Evolutionary conservation across 495 filamentous ascomycete genomes (phyloP).

Genomic region (Penicillium salamii): DNA sequence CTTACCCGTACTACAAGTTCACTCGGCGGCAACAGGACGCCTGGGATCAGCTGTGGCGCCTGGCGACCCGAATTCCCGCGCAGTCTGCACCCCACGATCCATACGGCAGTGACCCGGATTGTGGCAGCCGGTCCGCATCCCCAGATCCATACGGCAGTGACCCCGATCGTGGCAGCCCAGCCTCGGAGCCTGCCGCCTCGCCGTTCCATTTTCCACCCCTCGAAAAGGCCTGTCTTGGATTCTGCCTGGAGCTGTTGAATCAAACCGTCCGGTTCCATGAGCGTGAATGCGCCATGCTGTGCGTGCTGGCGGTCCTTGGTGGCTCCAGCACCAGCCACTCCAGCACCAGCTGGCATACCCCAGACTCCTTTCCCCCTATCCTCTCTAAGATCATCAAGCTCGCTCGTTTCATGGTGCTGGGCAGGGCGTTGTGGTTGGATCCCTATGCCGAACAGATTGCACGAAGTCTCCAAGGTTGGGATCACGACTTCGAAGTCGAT

Average conservation of each 20-base stretch:
- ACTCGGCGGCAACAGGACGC: background rate
- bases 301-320: slow-evolving; percentile 1
- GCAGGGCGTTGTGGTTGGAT: slow-evolving; percentile 10
- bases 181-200: too few relatives aligned
- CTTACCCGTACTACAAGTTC: background rate
- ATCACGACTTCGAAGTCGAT: background rate
- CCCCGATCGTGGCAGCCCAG: too few relatives aligned
- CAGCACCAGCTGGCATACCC: background rate
- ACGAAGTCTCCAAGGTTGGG: background rate
- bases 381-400: slow-evolving; percentile 9
- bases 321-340: too few relatives aligned
- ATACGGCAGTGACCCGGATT: too few relatives aligned
- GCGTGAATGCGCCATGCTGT: slow-evolving; percentile 13
- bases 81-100: too few relatives aligned
- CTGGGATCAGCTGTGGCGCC: background rate
- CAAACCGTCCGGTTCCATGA: background rate
- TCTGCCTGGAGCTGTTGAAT: slow-evolving; percentile 18
- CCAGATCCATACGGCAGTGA: too few relatives aligned
- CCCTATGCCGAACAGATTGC: background rate
- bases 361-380: slow-evolving; percentile 1
- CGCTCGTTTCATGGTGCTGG: slow-evolving; percentile 4
- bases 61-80: too few relatives aligned
- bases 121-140: too few relatives aligned
- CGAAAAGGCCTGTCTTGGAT: slow-evolving; percentile 8
- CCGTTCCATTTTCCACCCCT: too few relatives aligned